Evolutionary conservation across 2,329 filamentous ascomycete genomes (phyloP).

Genomic region (Leptographium procerum): DNA sequence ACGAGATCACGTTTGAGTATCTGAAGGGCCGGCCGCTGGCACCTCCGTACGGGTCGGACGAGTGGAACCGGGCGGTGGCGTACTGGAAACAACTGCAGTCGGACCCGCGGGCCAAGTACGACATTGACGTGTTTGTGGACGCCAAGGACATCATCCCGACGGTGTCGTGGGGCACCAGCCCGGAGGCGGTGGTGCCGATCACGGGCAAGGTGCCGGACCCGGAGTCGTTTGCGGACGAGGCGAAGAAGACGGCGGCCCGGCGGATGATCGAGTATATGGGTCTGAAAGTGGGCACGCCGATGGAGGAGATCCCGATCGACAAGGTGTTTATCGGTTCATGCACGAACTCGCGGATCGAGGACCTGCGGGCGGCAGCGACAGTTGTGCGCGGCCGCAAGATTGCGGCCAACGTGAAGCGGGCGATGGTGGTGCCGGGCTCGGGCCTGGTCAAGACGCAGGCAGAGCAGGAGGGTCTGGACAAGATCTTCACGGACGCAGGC

Average conservation of each 20-base stretch:
- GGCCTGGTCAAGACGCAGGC: slow-evolving; percentile 88
- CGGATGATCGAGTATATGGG: slow-evolving; percentile 96
- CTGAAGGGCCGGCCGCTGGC: slow-evolving; percentile 84
- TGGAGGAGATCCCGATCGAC: slow-evolving; percentile 87
- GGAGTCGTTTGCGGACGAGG: slow-evolving; percentile 68
- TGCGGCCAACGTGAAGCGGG: slow-evolving; percentile 79
- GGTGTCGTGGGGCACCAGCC: slow-evolving; percentile 92
- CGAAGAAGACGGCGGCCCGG: slow-evolving; percentile 68
- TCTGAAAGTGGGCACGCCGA: slow-evolving; percentile 68
- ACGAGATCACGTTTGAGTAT: slow-evolving; percentile 89
- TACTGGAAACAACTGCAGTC: slow-evolving; percentile 85
- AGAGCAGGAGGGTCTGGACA: slow-evolving; percentile 83
- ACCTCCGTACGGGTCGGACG: slow-evolving; percentile 68
- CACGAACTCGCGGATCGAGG: slow-evolving; percentile 95
- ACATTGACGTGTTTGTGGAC: slow-evolving; percentile 80
- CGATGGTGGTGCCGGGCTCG: slow-evolving; percentile 93
- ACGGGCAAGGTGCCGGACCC: slow-evolving; percentile 83
- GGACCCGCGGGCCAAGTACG: slow-evolving; percentile 80
- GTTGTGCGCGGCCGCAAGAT: slow-evolving; percentile 82
- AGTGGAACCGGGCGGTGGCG: slow-evolving; percentile 78
- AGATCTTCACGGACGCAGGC: slow-evolving; percentile 81
- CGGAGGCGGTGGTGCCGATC: slow-evolving; percentile 92
- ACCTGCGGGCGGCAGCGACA: slow-evolving; percentile 75
- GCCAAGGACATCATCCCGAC: slow-evolving; percentile 89
- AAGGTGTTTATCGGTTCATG: slow-evolving; percentile 98